Conservation (phyloP, 2,329 filamentous ascomycete genomes). For the Colletotrichum sp. region DNA sequence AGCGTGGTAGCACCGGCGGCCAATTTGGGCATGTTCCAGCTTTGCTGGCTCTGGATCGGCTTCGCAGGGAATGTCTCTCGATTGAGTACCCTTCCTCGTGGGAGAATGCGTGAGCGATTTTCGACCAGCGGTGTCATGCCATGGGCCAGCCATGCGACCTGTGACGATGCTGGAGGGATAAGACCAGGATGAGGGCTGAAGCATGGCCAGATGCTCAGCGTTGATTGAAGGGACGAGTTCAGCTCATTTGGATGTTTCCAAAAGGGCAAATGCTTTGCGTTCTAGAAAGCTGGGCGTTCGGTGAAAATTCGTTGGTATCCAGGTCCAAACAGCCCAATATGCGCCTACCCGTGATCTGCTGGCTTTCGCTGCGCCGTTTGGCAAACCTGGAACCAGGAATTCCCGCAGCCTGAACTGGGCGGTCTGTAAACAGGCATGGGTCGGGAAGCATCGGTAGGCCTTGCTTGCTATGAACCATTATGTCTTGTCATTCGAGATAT, state of each 20-base stretch:
- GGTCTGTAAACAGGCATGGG: background rate
- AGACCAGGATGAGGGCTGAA: background rate
- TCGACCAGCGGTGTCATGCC: background rate
- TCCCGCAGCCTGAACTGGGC: background rate
- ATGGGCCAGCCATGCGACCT: background rate
- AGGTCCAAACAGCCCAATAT: background rate
- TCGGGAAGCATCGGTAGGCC: background rate
- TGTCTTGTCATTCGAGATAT: background rate
- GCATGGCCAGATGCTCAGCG: background rate
- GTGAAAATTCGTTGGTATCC: background rate
- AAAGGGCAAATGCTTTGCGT: background rate
- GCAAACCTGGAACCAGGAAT: background rate
- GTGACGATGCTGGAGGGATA: background rate
- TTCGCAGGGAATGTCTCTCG: background rate
- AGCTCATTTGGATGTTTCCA: background rate
- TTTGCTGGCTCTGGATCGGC: background rate
- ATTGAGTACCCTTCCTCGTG: background rate
- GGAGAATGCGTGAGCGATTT: background rate
- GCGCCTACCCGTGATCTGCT: background rate
- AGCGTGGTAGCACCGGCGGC: background rate
- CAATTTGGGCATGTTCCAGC: background rate
- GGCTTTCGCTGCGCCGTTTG: background rate
- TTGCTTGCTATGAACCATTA: background rate
- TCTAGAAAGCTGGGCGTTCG: background rate
- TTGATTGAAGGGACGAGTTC: background rate